Evolutionary conservation across 148 eudicot species (phyloP).

Genomic region (Polygonum aviculare): DNA sequence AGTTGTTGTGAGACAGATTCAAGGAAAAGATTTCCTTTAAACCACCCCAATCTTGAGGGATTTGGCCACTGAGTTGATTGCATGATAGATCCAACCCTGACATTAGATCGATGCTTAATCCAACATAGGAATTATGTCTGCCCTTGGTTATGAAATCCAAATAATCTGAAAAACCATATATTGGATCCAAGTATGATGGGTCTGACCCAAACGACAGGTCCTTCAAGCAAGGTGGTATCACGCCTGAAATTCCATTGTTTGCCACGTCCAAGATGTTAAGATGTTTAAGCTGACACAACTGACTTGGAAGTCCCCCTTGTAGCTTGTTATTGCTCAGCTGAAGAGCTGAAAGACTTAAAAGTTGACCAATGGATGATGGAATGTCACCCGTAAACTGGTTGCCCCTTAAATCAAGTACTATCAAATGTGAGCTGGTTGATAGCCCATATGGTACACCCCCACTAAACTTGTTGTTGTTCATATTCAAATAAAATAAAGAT

Average conservation of each 20-base stretch:
- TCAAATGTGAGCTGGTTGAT: no score
- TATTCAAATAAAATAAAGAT: no score
- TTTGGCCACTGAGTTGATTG: neutral
- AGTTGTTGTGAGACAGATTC: no score
- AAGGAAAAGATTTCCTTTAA: no score
- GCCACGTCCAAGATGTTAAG: slow-evolving; percentile 12
- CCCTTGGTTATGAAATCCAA: slow-evolving; percentile 14
- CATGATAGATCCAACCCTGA: slow-evolving; percentile 15
- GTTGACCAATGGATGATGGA: neutral
- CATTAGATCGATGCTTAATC: neutral
- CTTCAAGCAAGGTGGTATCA: no score
- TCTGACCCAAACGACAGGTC: neutral
- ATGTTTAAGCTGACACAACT: neutral
- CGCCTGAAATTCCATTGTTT: no score
- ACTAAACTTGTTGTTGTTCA: no score
- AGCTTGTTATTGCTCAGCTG: slow-evolving; percentile 4
- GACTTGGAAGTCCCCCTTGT: neutral
- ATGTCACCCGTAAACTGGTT: neutral
- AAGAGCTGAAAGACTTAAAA: neutral
- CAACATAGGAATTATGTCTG: neutral
- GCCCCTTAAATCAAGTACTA: no score
- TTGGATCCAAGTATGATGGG: neutral
- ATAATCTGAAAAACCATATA: no score
- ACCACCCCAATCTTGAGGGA: no score
- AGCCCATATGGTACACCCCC: no score